A percentile compares a stretch with the other conserved stretches of the same genome.
phyloP scores from a whole-genome alignment of 345 rosid species.

The Eucalyptus shirleyi region DNA sequence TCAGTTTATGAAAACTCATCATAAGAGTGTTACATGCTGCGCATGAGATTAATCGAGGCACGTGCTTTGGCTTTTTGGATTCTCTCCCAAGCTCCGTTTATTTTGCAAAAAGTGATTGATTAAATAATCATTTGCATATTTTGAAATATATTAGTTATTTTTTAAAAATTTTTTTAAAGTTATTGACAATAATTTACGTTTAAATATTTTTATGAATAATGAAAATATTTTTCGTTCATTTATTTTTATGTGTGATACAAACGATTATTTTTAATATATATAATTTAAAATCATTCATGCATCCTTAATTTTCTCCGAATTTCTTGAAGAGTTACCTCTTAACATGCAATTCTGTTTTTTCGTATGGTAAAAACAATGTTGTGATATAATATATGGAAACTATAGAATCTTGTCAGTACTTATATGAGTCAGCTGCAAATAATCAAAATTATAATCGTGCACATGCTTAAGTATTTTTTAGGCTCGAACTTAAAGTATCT shows the following conservation, averaged over 20 bases:
- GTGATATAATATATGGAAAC: too few species aligned
- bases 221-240: neutral
- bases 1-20: too few species aligned
- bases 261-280: fast-evolving
- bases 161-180: neutral
- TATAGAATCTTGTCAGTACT: fast-evolving
- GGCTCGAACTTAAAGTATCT: too few species aligned
- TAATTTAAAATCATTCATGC: fast-evolving
- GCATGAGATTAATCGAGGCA: neutral
- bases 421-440: too few species aligned
- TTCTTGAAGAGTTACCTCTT: neutral
- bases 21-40: neutral
- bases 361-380: neutral
- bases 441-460: too few species aligned
- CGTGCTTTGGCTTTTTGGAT: neutral
- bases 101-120: neutral
- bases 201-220: neutral
- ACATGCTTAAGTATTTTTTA: too few species aligned
- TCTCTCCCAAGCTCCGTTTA: neutral
- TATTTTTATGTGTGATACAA: fast-evolving
- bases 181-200: neutral
- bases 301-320: neutral
- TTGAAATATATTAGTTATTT: neutral
- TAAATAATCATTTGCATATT: neutral
- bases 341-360: neutral